These are phyloP conservation scores for Talaromyces nanjingensis DNA, from an alignment of 495 filamentous ascomycete species.

Conservation along the genomic window DNA sequence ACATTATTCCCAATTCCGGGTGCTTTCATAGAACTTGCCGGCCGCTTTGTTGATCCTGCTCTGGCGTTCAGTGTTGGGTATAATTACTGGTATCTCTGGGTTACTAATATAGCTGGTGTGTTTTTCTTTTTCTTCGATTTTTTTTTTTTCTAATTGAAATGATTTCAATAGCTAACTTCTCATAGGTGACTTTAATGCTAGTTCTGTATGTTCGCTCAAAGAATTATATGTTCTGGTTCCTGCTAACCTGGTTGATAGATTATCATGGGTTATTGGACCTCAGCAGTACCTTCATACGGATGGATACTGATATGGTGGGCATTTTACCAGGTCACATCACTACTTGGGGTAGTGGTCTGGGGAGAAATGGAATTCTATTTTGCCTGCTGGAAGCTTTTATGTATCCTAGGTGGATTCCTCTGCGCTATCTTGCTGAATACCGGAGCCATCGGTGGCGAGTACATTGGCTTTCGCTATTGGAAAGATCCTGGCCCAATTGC, in stretches of 20 bases:
- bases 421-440: conserved; percentile 57
- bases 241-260: conserved; percentile 71
- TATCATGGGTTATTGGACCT: conserved; percentile 33
- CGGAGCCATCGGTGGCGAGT: conserved; percentile 49
- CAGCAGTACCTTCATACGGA: conserved; percentile 41
- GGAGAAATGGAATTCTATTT: conserved; percentile 54
- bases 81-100: conserved; percentile 55
- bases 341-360: conserved; percentile 57
- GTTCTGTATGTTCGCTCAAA: conserved; percentile 42
- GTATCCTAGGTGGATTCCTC: conserved; percentile 40
- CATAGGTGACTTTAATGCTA: conserved; percentile 25
- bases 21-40: conserved; percentile 50
- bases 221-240: conserved; percentile 57
- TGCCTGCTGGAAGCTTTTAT: conserved; percentile 10
- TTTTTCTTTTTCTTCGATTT: conserved; percentile 18
- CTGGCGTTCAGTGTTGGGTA: conserved; percentile 48
- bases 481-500: conserved; percentile 63
- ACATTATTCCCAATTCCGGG: conserved; percentile 48
- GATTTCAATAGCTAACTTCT: conserved; percentile 13
- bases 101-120: conserved; percentile 26
- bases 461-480: conserved; percentile 59
- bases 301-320: conserved; percentile 65
- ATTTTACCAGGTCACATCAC: conserved; percentile 32
- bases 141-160: conserved; percentile 46
- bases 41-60: conserved; percentile 47